Conservation (phyloP, 306 rosid genomes). For the Mimosa bimucronata region DNA sequence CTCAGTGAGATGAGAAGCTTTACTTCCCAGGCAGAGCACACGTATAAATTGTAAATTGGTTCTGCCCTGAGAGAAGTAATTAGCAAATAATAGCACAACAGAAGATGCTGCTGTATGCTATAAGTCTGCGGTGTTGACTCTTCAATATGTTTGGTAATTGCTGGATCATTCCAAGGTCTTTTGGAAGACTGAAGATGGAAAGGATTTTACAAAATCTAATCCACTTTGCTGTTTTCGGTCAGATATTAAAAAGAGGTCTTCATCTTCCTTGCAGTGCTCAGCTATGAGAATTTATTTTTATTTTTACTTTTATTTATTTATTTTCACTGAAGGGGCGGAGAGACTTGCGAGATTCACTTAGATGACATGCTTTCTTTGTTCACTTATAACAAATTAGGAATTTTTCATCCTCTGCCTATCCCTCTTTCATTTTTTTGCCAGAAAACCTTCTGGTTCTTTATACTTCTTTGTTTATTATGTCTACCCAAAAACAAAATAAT, state of each 20-base stretch:
- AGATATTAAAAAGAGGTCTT: neutral
- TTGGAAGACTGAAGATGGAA: neutral
- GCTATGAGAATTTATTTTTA: neutral
- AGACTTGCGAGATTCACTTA: neutral
- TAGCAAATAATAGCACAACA: neutral
- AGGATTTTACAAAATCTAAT: neutral
- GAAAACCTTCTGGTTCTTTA: neutral
- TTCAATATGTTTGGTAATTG: neutral
- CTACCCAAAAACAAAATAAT: neutral
- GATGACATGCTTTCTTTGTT: neutral
- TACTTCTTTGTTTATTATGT: neutral
- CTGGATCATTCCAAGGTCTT: neutral
- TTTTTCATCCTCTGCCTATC: neutral
- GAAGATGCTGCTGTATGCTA: neutral
- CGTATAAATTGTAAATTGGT: neutral
- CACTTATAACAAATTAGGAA: neutral
- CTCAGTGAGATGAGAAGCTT: slow-evolving; percentile 13
- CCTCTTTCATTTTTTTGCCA: neutral
- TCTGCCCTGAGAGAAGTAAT: slow-evolving; percentile 15
- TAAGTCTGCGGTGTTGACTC: neutral
- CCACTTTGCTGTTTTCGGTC: neutral
- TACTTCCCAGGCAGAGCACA: slow-evolving; percentile 3
- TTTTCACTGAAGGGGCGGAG: neutral
- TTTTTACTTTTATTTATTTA: neutral
- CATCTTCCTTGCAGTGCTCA: neutral